phyloP scores from a whole-genome alignment of 192 early-diverging fungal species.

The Phlyctochytrium arcticum region DNA sequence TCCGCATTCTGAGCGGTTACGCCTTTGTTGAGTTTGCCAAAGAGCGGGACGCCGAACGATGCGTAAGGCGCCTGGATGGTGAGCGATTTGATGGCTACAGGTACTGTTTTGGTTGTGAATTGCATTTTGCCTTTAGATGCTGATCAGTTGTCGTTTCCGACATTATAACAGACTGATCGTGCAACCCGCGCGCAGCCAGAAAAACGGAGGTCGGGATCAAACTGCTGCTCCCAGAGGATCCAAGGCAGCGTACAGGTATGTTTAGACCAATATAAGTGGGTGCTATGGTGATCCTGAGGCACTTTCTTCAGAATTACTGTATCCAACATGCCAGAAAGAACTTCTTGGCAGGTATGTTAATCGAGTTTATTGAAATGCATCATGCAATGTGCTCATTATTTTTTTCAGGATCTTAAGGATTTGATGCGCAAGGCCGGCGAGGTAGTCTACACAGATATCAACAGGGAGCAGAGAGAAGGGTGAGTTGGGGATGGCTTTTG shows the following conservation, averaged over 20 bases:
- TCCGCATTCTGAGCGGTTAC: constrained; percentile 79
- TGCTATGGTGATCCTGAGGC: too few relatives aligned
- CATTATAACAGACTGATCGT: constrained; percentile 60
- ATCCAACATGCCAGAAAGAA: not conserved
- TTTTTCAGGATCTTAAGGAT: constrained; percentile 95
- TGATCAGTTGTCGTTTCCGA: not conserved
- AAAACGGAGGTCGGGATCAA: not conserved
- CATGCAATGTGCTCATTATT: too few relatives aligned
- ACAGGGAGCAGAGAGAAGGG: constrained; percentile 82
- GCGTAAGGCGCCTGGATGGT: constrained; percentile 79
- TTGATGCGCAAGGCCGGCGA: constrained; percentile 91
- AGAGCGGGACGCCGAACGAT: constrained; percentile 83
- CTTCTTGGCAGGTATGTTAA: constrained; percentile 40
- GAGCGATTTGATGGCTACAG: constrained; percentile 80
- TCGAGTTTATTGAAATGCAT: constrained; percentile 2
- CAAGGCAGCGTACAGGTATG: not conserved
- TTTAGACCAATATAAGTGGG: not conserved
- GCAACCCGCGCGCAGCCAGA: constrained; percentile 46
- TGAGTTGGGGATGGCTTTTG: constrained; percentile 31
- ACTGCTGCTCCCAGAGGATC: not conserved
- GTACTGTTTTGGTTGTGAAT: too few relatives aligned
- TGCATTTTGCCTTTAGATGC: too few relatives aligned
- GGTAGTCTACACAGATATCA: constrained; percentile 88
- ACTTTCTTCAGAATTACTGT: not conserved
- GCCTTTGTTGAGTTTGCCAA: constrained; percentile 94